A percentile compares a stretch with the other conserved stretches of the same genome.
Evolutionary conservation across 2,329 filamentous ascomycete species (phyloP).

Genomic region (Hymenoscyphus fructigenus): DNA sequence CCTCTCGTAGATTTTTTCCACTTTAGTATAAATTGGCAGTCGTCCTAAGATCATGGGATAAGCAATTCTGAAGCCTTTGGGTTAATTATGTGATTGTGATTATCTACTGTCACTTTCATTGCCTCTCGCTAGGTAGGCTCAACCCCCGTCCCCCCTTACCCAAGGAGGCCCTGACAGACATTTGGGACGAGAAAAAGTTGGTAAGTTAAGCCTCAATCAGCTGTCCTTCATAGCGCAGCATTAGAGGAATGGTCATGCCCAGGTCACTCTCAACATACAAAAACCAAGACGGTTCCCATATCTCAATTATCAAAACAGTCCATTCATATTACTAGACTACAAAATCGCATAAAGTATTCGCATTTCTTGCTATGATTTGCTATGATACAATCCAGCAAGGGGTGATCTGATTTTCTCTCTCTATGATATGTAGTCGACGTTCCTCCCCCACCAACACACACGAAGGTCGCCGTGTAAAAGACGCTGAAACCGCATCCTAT

Average conservation of each 20-base stretch:
- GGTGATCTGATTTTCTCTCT: conserved; percentile 19
- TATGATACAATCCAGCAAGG: conserved; percentile 34
- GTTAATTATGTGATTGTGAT: no score
- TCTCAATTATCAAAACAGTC: not conserved
- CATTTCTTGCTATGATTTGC: conserved; percentile 17
- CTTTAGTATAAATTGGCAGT: no score
- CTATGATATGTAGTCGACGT: conserved; percentile 27
- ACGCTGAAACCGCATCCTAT: conserved; percentile 16
- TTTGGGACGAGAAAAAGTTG: no score
- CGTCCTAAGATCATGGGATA: no score
- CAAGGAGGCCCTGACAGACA: no score
- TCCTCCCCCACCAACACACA: conserved; percentile 7
- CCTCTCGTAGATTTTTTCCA: not conserved
- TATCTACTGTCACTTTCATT: no score
- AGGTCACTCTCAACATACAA: not conserved
- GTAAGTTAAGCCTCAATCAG: no score
- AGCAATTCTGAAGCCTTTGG: no score
- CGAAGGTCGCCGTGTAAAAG: conserved; percentile 17
- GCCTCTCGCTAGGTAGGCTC: no score
- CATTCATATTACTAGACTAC: conserved; percentile 4
- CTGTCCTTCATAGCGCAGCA: no score
- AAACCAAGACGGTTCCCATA: not conserved
- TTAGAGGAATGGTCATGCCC: no score
- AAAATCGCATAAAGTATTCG: conserved; percentile 10
- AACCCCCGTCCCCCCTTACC: no score